phyloP scores from a whole-genome alignment of 2,329 filamentous ascomycete species.

The Aspergillus carbonarius region DNA sequence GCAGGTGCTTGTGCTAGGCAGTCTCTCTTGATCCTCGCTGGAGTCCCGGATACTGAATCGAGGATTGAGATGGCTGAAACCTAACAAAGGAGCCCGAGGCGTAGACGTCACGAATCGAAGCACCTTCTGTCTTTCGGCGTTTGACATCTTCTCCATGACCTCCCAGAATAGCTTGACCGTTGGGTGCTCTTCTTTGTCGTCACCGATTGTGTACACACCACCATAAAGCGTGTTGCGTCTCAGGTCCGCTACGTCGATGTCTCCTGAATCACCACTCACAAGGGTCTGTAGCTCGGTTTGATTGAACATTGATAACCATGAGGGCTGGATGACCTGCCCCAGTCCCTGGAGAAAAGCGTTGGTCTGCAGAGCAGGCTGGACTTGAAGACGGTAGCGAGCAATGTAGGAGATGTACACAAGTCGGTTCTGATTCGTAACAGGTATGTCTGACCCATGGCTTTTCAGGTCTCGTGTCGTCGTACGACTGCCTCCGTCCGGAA shows the following conservation, averaged over 20 bases:
- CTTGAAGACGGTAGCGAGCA: constrained; percentile 78
- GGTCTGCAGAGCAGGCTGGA: constrained; percentile 78
- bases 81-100: constrained; percentile 82
- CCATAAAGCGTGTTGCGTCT: constrained; percentile 81
- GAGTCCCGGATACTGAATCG: constrained; percentile 87
- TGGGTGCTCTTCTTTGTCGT: constrained; percentile 81
- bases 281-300: constrained; percentile 91
- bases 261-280: constrained; percentile 80
- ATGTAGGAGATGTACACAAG: constrained; percentile 94
- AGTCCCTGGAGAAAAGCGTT: constrained; percentile 84
- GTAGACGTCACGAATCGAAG: constrained; percentile 96
- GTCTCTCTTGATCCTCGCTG: constrained; percentile 69
- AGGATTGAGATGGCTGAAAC: constrained; percentile 82
- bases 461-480: constrained; percentile 74
- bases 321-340: constrained; percentile 81
- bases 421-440: constrained; percentile 88
- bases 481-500: constrained; percentile 54
- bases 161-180: constrained; percentile 88
- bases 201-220: constrained; percentile 84
- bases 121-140: constrained; percentile 77
- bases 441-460: constrained; percentile 69
- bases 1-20: constrained; percentile 94
- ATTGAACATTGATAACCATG: constrained; percentile 98
- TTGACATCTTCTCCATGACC: constrained; percentile 73
- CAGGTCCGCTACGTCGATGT: constrained; percentile 85